Conservation (phyloP, 441 rosid species). For the Geranium incanum region DNA sequence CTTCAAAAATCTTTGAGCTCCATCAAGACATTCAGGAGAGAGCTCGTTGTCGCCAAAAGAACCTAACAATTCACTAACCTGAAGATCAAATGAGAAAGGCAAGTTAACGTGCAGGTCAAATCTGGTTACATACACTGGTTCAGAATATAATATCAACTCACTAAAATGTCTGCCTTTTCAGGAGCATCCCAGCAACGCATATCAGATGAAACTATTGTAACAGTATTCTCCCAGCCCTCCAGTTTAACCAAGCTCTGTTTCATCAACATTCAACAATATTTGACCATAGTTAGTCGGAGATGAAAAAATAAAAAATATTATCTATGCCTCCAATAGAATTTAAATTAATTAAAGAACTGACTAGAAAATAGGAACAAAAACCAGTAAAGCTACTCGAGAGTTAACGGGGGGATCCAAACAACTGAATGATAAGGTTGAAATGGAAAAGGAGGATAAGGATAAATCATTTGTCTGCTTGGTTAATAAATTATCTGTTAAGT, state of each 20-base stretch:
- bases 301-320: neutral
- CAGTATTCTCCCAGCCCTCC: constrained; percentile 85
- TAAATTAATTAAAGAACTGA: too few species aligned
- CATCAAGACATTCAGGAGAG: constrained; percentile 98
- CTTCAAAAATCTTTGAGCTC: constrained; percentile 91
- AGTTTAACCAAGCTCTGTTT: constrained; percentile 79
- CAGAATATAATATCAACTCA: constrained; percentile 22
- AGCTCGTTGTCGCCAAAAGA: constrained; percentile 99
- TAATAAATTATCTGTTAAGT: too few species aligned
- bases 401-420: too few species aligned
- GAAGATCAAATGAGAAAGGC: constrained; percentile 25
- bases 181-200: constrained; percentile 94
- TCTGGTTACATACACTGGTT: constrained; percentile 2
- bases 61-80: constrained; percentile 96
- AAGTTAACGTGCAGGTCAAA: constrained; percentile 15
- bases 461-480: too few species aligned
- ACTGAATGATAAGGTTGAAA: too few species aligned
- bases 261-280: constrained; percentile 11
- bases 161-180: constrained; percentile 94
- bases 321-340: too few species aligned
- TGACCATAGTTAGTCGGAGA: neutral
- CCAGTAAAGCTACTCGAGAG: too few species aligned
- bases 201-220: constrained; percentile 85
- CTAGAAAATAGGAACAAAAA: too few species aligned
- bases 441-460: too few species aligned